Evolutionary conservation across 2,329 filamentous ascomycete genomes (phyloP).

Genomic region (Hypoxylon sp.): DNA sequence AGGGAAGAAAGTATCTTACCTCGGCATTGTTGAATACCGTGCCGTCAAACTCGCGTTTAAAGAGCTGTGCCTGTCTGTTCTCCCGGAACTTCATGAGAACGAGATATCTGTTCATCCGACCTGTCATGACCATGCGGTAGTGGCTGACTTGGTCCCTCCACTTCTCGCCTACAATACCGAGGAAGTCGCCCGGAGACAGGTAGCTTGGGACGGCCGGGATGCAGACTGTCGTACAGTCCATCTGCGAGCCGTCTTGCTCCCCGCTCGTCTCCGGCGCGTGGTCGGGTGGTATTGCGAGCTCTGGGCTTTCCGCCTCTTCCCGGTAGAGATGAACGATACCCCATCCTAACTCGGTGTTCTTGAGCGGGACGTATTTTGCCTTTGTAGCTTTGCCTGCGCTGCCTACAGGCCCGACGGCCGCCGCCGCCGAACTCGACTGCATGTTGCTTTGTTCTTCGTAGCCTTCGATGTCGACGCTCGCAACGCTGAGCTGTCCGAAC

Average conservation of each 20-base stretch:
- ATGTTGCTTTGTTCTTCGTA: constrained; percentile 44
- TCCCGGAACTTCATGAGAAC: constrained; percentile 93
- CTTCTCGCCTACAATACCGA: constrained; percentile 89
- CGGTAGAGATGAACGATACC: constrained; percentile 94
- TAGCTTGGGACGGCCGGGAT: constrained; percentile 95
- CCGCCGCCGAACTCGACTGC: constrained; percentile 57
- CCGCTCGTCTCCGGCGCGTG: constrained; percentile 42
- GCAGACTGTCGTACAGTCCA: constrained; percentile 86
- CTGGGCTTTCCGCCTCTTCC: constrained; percentile 77
- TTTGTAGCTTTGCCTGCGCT: constrained; percentile 79
- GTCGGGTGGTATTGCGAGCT: constrained; percentile 51
- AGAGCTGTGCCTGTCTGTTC: constrained; percentile 75
- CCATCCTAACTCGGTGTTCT: constrained; percentile 83
- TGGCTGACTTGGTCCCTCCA: constrained; percentile 89
- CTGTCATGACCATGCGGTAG: constrained; percentile 92
- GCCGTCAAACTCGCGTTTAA: constrained; percentile 89
- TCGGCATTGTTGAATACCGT: constrained; percentile 93
- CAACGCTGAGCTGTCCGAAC: constrained; percentile 78
- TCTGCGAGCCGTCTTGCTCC: constrained; percentile 40
- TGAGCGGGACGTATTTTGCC: constrained; percentile 74
- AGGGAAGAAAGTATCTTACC: constrained; percentile 59
- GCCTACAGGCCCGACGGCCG: constrained; percentile 62
- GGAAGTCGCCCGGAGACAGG: constrained; percentile 86
- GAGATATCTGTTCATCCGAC: constrained; percentile 88
- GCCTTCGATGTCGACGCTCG: constrained; percentile 77